phyloP scores from a whole-genome alignment of 2,329 filamentous ascomycete species.

The Rhinocladiella similis region DNA sequence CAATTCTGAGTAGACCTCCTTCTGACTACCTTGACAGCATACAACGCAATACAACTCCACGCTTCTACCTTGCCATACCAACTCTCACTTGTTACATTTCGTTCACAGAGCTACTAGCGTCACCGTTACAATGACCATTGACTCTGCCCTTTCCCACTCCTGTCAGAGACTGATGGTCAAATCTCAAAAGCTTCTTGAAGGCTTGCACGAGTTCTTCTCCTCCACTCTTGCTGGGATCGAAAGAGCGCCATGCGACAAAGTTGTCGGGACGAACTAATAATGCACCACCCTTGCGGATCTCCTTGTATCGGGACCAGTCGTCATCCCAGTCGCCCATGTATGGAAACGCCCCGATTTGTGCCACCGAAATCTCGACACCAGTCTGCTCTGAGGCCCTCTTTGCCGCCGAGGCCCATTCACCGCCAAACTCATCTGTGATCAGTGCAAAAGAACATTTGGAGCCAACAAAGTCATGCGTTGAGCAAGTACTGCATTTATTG shows the following conservation, averaged over 20 bases:
- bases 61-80: too few species aligned
- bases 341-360: neutral
- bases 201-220: too few species aligned
- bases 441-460: neutral
- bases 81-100: too few species aligned
- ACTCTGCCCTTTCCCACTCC: too few species aligned
- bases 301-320: slow-evolving; percentile 18
- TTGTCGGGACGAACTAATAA: slow-evolving; percentile 34
- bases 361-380: neutral
- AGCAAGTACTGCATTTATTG: neutral
- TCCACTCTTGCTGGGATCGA: neutral
- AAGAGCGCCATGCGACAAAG: slow-evolving; percentile 30
- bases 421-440: neutral
- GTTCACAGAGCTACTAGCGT: too few species aligned
- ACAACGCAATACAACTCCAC: too few species aligned
- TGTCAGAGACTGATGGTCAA: too few species aligned
- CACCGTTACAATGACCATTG: too few species aligned
- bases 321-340: neutral
- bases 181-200: too few species aligned
- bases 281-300: slow-evolving; percentile 21
- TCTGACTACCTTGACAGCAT: too few species aligned
- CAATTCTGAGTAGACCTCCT: too few species aligned
- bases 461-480: neutral
- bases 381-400: neutral
- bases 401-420: neutral